phyloP scores from a whole-genome alignment of 805 yeast species.

The Ogataea dorogensis region DNA sequence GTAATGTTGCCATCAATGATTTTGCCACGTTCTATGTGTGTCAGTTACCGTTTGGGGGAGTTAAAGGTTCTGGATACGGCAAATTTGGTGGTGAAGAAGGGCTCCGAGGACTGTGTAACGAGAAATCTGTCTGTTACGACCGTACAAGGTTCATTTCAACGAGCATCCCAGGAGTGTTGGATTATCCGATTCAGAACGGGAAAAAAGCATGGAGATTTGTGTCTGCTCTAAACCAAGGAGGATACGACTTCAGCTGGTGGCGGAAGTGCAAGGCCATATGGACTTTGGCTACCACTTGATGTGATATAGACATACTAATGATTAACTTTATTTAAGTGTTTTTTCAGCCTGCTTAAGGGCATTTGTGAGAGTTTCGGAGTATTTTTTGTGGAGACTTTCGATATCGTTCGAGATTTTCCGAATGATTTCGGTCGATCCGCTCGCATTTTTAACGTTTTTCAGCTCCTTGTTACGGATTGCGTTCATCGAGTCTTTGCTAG shows the following conservation, averaged over 20 bases:
- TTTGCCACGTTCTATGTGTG: slow-evolving; percentile 96
- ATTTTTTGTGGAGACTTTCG: slow-evolving; percentile 69
- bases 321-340: slow-evolving; percentile 20
- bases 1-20: slow-evolving; percentile 95
- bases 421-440: slow-evolving; percentile 54
- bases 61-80: slow-evolving; percentile 91
- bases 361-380: slow-evolving; percentile 54
- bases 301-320: slow-evolving; percentile 7
- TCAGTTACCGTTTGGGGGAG: slow-evolving; percentile 97
- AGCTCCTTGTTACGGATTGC: slow-evolving; percentile 57
- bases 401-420: slow-evolving; percentile 55
- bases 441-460: slow-evolving; percentile 46
- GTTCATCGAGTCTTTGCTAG: slow-evolving; percentile 49
- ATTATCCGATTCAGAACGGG: slow-evolving; percentile 84
- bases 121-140: slow-evolving; percentile 87
- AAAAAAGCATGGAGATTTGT: slow-evolving; percentile 89
- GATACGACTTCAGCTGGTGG: slow-evolving; percentile 78
- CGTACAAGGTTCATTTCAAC: slow-evolving; percentile 75
- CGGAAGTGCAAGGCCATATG: slow-evolving; percentile 56
- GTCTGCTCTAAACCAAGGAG: slow-evolving; percentile 74
- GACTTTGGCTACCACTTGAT: slow-evolving; percentile 47
- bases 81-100: slow-evolving; percentile 99
- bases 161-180: slow-evolving; percentile 82
- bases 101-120: slow-evolving; percentile 79
- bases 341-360: slow-evolving; percentile 56